A percentile compares a stretch with the other conserved stretches of the same genome.
Conservation (phyloP, 495 filamentous ascomycete genomes). For the Pyronema domesticum region DNA sequence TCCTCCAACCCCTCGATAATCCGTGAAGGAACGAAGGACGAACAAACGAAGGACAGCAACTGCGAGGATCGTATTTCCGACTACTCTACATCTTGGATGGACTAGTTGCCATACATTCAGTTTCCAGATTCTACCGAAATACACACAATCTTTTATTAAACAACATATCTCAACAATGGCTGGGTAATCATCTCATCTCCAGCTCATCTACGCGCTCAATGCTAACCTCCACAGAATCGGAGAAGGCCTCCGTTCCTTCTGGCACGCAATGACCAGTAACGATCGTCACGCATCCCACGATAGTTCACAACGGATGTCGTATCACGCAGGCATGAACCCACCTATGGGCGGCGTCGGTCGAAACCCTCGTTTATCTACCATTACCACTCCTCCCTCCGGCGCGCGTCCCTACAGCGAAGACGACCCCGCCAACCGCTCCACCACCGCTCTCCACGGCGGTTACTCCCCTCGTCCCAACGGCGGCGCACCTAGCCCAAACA, state of each 20-base stretch:
- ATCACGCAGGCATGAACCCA: conserved; percentile 44
- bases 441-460: conserved; percentile 31
- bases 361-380: conserved; percentile 53
- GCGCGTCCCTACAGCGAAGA: conserved; percentile 59
- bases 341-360: conserved; percentile 49
- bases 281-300: conserved; percentile 66
- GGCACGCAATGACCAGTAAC: conserved; percentile 84
- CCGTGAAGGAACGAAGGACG: too few relatives aligned
- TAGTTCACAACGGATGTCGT: conserved; percentile 59
- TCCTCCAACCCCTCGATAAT: too few relatives aligned
- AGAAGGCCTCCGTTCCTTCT: conserved; percentile 58
- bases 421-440: conserved; percentile 35
- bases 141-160: too few relatives aligned
- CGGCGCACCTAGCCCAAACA: conserved; percentile 39
- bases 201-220: too few relatives aligned
- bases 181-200: too few relatives aligned
- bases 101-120: too few relatives aligned
- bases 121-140: too few relatives aligned
- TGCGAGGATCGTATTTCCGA: too few relatives aligned
- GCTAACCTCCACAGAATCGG: conserved; percentile 32
- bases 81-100: too few relatives aligned
- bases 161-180: too few relatives aligned
- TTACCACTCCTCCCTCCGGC: conserved; percentile 58
- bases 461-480: conserved; percentile 30
- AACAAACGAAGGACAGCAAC: too few relatives aligned